phyloP scores from a whole-genome alignment of 2,329 filamentous ascomycete genomes.

The Nemania abortiva region DNA sequence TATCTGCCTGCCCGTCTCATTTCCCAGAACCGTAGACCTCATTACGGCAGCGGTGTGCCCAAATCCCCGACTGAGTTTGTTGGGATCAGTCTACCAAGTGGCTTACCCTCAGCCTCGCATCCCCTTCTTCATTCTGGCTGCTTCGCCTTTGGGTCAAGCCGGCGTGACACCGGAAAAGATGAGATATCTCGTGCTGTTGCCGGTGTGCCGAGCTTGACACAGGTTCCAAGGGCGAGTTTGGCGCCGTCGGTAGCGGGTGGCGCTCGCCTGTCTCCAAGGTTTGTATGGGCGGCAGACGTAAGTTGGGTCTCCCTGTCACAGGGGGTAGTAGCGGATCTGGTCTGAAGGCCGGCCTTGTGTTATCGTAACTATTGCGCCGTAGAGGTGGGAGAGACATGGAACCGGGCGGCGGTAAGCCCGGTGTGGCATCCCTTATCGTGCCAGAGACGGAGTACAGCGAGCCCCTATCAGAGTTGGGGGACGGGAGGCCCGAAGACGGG shows the following conservation, averaged over 20 bases:
- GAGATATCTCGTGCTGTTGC: slow-evolving; percentile 8
- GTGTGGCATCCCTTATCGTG: slow-evolving; percentile 53
- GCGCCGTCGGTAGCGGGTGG: slow-evolving; percentile 51
- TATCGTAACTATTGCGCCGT: slow-evolving; percentile 39
- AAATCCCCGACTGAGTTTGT: slow-evolving; percentile 17
- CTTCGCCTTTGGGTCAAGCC: slow-evolving; percentile 11
- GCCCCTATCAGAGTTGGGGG: slow-evolving; percentile 74
- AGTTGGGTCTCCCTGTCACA: slow-evolving; percentile 11
- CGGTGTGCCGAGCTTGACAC: slow-evolving; percentile 17
- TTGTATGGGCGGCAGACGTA: slow-evolving; percentile 47
- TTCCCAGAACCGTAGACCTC: slow-evolving; percentile 17
- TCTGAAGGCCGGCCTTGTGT: slow-evolving; percentile 25
- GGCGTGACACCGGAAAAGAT: slow-evolving; percentile 5
- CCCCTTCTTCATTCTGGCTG: slow-evolving; percentile 32
- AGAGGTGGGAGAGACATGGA: slow-evolving; percentile 58
- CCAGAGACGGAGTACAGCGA: slow-evolving; percentile 71
- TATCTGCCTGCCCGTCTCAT: slow-evolving; percentile 4
- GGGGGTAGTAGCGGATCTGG: slow-evolving; percentile 30
- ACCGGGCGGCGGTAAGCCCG: slow-evolving; percentile 53
- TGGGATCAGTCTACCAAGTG: slow-evolving; percentile 34
- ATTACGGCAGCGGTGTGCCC: slow-evolving; percentile 10
- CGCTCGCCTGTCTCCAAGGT: slow-evolving; percentile 45
- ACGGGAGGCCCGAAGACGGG: slow-evolving; percentile 47
- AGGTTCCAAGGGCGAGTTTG: slow-evolving; percentile 50
- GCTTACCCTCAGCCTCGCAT: slow-evolving; percentile 36